Conservation (phyloP, 202 grass and related monocot genomes). For the Panicum hallii region DNA sequence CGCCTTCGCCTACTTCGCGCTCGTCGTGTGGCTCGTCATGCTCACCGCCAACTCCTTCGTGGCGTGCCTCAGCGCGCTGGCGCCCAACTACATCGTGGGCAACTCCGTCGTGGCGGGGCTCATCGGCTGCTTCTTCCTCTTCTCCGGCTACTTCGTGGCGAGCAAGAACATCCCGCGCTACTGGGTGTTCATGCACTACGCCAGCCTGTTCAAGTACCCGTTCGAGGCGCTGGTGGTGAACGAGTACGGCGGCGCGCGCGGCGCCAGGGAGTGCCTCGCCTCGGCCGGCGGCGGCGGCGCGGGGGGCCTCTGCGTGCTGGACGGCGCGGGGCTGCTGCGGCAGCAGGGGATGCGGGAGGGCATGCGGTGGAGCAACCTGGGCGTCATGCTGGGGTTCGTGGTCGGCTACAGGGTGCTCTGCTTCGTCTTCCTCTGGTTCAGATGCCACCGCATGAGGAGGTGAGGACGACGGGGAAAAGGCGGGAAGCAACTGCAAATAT, state of each 20-base stretch:
- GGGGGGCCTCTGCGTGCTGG: conserved; percentile 49
- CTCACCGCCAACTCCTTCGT: conserved; percentile 90
- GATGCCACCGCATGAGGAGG: conserved; percentile 74
- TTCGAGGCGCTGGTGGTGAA: conserved; percentile 91
- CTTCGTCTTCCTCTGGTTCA: conserved; percentile 84
- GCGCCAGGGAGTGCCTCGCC: conserved; percentile 67
- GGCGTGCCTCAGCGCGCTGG: conserved; percentile 80
- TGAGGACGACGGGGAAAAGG: conserved; percentile 10
- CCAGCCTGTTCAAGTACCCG: conserved; percentile 98
- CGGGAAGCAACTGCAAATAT: conserved; percentile 50
- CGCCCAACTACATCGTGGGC: conserved; percentile 87
- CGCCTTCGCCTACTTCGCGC: conserved; percentile 79
- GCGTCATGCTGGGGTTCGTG: conserved; percentile 82
- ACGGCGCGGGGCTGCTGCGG: conserved; percentile 69
- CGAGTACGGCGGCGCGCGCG: conserved; percentile 78
- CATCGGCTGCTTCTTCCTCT: conserved; percentile 97
- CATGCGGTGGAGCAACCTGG: conserved; percentile 79
- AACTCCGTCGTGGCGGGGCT: conserved; percentile 83
- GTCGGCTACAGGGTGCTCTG: conserved; percentile 88
- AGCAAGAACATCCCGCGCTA: conserved; percentile 81
- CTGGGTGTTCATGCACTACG: conserved; percentile 99
- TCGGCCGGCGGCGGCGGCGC: conserved; percentile 44
- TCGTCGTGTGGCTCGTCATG: conserved; percentile 94
- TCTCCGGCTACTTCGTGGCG: conserved; percentile 94
- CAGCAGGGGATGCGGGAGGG: conserved; percentile 78